Conservation (phyloP, 2,329 filamentous ascomycete genomes). For the Alternaria conjuncta region DNA sequence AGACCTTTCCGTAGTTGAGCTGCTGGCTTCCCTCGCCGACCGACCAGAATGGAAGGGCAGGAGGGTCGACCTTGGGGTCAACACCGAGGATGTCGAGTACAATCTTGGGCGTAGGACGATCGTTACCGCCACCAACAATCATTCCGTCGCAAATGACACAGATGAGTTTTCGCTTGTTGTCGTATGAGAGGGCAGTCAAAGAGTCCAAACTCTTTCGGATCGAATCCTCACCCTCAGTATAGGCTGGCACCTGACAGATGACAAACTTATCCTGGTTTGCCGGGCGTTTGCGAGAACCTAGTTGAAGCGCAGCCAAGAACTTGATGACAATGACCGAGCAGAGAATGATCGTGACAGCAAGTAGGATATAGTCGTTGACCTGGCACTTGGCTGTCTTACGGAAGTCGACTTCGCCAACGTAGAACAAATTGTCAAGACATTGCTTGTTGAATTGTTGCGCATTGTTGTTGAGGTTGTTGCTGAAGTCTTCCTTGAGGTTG, state of each 20-base stretch:
- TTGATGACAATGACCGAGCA: conserved; percentile 82
- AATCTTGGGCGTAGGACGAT: conserved; percentile 95
- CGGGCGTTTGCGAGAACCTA: conserved; percentile 88
- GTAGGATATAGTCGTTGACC: conserved; percentile 88
- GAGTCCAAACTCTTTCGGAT: conserved; percentile 92
- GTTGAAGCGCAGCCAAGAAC: conserved; percentile 90
- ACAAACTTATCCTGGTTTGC: conserved; percentile 97
- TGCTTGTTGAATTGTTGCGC: conserved; percentile 72
- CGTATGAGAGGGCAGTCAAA: conserved; percentile 90
- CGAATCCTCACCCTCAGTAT: conserved; percentile 97
- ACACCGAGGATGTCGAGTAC: conserved; percentile 97
- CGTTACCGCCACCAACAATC: conserved; percentile 94
- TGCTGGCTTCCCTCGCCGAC: conserved; percentile 88
- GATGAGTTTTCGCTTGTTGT: conserved; percentile 97
- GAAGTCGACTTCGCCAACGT: conserved; percentile 85
- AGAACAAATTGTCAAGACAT: conserved; percentile 85
- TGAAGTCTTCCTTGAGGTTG: conserved; percentile 74
- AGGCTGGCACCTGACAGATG: conserved; percentile 96
- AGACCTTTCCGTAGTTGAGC: conserved; percentile 98
- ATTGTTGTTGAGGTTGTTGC: conserved; percentile 59
- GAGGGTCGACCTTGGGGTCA: conserved; percentile 94
- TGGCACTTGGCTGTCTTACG: conserved; percentile 76
- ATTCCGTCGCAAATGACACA: conserved; percentile 97
- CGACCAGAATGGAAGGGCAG: conserved; percentile 91
- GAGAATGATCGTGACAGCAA: conserved; percentile 85